Base-by-base conservation (phyloP, 1,284 basidiomycete species). In the Cryptococcus sp. region DNA sequence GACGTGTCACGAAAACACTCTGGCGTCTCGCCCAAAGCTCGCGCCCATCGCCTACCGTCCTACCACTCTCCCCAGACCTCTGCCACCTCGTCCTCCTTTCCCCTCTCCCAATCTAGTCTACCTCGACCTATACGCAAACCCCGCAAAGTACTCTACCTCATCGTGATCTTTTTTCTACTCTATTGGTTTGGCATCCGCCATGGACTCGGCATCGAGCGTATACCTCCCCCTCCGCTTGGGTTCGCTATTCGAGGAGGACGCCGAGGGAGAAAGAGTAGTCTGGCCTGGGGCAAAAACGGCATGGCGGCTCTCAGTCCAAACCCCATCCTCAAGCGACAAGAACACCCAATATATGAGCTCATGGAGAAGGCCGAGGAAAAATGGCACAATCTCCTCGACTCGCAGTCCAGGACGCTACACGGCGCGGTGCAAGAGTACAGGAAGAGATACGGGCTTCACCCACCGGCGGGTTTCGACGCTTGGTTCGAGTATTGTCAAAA, bases 401-500 rank as follows among this genome's bases (percentile, higher is more conserved):
- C 65, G 18, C 80, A 83, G 47, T 82, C 80, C 50, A 76, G 63
- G 41, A 80, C 78, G 0, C 65, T 85, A 4, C 66, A 71, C 18
- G 73, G 77, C 41, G 82, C 82, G 4, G 77, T 78, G 1, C 63
- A 62, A 19, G 80, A 82, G 58, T 85, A 85, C 69, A 72, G 74
- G 51, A 66, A 73, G n/a, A 67, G 80, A 11, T 81, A 82, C 51
- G 58, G 66, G 11, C 66, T 75, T 25, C 43, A 61, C 14, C 74
- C 75, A 7, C 76, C 76, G 0, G 57, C 58, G n/a, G 76, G 75
- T 0, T 76, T 75, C 56, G 74, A 75, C 49, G 49, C 50, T 9
- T 74, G 72, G 72, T 77, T 66, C 50, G 61, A 73, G 42, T 95
- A 90, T 69, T 84, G 83, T 26, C 73, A 78, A 68, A 75, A 81